phyloP scores from a whole-genome alignment of 208 protist genomes.

The Leishmania amazonensis region DNA sequence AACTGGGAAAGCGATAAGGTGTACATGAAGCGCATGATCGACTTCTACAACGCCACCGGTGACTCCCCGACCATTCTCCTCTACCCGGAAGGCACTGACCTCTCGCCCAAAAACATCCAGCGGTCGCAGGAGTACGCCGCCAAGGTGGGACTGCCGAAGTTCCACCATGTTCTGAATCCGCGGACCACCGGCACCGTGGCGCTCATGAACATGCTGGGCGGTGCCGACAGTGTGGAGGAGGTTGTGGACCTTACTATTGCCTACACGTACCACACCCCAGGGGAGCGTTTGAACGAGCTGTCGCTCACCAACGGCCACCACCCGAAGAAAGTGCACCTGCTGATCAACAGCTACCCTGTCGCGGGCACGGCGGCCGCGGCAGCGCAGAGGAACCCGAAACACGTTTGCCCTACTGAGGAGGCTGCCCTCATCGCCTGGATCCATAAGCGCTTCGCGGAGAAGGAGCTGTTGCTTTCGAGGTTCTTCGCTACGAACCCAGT shows the following conservation, averaged over 20 bases:
- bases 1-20: conserved; percentile 74
- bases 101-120: conserved; percentile 68
- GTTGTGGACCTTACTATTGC: conserved; percentile 86
- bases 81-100: conserved; percentile 89
- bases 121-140: conserved; percentile 67
- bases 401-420: conserved; percentile 47
- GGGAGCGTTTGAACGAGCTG: conserved; percentile 64
- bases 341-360: conserved; percentile 52
- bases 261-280: conserved; percentile 72
- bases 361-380: conserved; percentile 22
- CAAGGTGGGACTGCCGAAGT: conserved; percentile 52
- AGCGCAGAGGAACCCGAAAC: conserved; percentile 4
- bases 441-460: conserved; percentile 76
- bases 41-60: conserved; percentile 40
- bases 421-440: conserved; percentile 57
- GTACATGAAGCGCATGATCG: conserved; percentile 61
- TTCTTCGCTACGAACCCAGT: conserved; percentile 69
- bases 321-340: conserved; percentile 74
- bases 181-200: conserved; percentile 72
- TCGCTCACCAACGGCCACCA: conserved; percentile 74
- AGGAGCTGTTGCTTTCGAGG: conserved; percentile 79
- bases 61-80: conserved; percentile 62
- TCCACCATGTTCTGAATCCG: conserved; percentile 83
- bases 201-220: conserved; percentile 75
- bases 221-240: conserved; percentile 64